phyloP scores from a whole-genome alignment of 2,329 filamentous ascomycete genomes.

The Exserohilum rostratum region DNA sequence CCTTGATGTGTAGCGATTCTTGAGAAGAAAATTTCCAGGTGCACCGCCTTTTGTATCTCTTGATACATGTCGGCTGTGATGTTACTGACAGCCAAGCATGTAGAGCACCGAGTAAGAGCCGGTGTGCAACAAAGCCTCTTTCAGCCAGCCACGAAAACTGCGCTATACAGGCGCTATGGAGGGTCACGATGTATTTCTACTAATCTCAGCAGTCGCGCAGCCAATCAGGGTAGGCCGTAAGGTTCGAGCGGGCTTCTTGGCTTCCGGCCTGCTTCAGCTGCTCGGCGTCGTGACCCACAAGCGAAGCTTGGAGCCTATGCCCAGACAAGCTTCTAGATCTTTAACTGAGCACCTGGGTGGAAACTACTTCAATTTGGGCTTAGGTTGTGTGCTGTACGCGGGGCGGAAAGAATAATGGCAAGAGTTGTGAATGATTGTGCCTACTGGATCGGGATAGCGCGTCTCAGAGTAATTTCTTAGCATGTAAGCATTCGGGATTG shows the following conservation, averaged over 20 bases:
- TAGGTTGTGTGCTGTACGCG: too few relatives aligned
- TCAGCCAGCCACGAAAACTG: neutral
- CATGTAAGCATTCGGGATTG: too few relatives aligned
- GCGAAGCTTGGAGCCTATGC: neutral
- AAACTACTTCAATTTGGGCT: neutral
- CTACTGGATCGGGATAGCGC: too few relatives aligned
- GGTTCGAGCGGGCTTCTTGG: slow-evolving; percentile 23
- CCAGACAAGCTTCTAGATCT: neutral
- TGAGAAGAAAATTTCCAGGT: neutral
- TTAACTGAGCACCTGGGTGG: neutral
- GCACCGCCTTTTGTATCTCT: neutral
- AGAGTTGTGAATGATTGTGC: too few relatives aligned
- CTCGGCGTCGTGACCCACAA: neutral
- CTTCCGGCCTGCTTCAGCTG: neutral
- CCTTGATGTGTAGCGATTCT: neutral
- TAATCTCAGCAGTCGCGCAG: neutral
- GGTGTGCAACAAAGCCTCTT: slow-evolving; percentile 29
- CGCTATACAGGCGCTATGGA: slow-evolving; percentile 10
- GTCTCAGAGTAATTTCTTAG: too few relatives aligned
- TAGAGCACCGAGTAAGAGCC: slow-evolving; percentile 10
- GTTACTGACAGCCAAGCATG: too few relatives aligned
- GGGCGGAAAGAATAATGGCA: neutral
- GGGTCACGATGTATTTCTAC: slow-evolving; percentile 13
- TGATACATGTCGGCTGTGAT: neutral
- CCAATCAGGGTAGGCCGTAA: slow-evolving; percentile 17